Conservation (phyloP, 2,329 filamentous ascomycete species). For the Annulohypoxylon truncatum region DNA sequence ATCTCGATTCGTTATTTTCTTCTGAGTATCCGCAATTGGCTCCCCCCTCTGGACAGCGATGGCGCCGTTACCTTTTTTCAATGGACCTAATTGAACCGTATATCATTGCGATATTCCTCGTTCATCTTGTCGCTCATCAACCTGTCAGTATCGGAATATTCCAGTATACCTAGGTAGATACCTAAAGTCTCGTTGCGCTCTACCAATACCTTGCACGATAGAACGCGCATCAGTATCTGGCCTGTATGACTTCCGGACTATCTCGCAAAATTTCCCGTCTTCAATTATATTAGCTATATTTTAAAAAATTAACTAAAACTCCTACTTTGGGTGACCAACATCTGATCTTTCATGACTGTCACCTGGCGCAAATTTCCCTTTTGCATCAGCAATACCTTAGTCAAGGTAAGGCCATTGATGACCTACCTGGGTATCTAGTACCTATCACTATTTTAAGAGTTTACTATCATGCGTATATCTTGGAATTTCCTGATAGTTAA, state of each 20-base stretch:
- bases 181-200: not conserved
- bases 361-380: too few relatives aligned
- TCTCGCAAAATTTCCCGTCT: slow-evolving; percentile 1
- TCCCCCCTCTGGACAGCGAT: not conserved
- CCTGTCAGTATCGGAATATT: not conserved
- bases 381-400: too few relatives aligned
- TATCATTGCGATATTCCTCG: not conserved
- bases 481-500: too few relatives aligned
- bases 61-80: not conserved
- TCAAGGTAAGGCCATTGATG: too few relatives aligned
- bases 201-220: not conserved
- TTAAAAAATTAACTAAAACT: too few relatives aligned
- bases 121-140: not conserved
- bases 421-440: too few relatives aligned
- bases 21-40: not conserved
- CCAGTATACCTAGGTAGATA: too few relatives aligned
- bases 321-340: too few relatives aligned
- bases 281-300: not conserved
- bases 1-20: too few relatives aligned
- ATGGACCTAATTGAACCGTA: not conserved
- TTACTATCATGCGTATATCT: too few relatives aligned
- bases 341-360: too few relatives aligned
- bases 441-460: too few relatives aligned
- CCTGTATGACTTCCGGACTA: not conserved
- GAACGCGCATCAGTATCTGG: slow-evolving; percentile 9